A percentile compares a stretch with the other conserved stretches of the same genome.
These are phyloP conservation scores for Clarireedia monteithiana DNA, from an alignment of 2,329 filamentous ascomycete species.

Conservation along the genomic window DNA sequence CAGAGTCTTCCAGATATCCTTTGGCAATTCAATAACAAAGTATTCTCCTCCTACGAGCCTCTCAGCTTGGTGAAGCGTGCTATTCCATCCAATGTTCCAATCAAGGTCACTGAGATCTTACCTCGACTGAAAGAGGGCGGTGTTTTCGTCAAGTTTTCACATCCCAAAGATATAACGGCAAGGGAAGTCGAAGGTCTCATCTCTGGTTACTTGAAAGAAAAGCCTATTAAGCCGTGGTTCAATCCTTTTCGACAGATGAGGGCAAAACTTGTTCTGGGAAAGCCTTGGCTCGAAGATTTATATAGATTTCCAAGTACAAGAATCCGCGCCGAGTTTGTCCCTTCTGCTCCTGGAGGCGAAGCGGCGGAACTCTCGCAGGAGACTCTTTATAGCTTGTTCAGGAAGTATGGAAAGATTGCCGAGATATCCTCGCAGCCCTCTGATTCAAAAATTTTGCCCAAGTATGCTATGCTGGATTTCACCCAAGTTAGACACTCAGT, in stretches of 20 bases:
- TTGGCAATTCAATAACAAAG: slow-evolving; percentile 42
- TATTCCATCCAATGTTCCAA: slow-evolving; percentile 51
- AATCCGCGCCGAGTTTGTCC: slow-evolving; percentile 77
- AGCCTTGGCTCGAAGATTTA: slow-evolving; percentile 91
- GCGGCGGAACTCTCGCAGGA: slow-evolving; percentile 80
- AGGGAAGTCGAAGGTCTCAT: slow-evolving; percentile 52
- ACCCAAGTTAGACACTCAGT: slow-evolving; percentile 40
- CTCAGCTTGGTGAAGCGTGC: slow-evolving; percentile 48
- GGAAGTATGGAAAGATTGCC: slow-evolving; percentile 81
- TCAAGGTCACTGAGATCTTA: slow-evolving; percentile 73
- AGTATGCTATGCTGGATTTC: slow-evolving; percentile 75
- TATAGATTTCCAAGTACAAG: slow-evolving; percentile 71
- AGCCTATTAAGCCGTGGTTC: slow-evolving; percentile 81
- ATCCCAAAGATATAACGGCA: slow-evolving; percentile 35
- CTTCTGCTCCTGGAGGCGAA: slow-evolving; percentile 60
- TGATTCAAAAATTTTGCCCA: slow-evolving; percentile 78
- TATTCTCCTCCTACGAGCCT: slow-evolving; percentile 47
- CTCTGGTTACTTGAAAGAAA: slow-evolving; percentile 54
- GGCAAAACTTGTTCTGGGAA: slow-evolving; percentile 68
- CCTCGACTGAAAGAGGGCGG: slow-evolving; percentile 87
- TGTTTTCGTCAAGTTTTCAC: slow-evolving; percentile 80
- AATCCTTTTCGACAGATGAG: slow-evolving; percentile 69
- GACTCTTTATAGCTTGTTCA: slow-evolving; percentile 76
- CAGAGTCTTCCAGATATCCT: slow-evolving; percentile 40
- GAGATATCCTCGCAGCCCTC: slow-evolving; percentile 78